A percentile compares a stretch with the other conserved stretches of the same genome.
Evolutionary conservation across 768 basidiomycete species (phyloP).

Genomic region (Mycena filopes): DNA sequence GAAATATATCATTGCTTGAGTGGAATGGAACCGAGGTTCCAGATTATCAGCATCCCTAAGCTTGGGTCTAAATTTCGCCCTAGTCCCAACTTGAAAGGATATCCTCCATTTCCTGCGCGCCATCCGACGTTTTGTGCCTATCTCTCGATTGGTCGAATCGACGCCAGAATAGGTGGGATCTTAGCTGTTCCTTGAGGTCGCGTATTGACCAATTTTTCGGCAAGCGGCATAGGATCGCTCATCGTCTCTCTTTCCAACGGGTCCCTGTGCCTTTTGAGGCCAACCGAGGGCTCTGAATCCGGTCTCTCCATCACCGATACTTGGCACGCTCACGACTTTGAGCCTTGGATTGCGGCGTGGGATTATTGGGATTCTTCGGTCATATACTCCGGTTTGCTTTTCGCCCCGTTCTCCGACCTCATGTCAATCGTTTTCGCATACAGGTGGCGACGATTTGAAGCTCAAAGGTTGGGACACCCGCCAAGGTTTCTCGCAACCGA

Average conservation of each 20-base stretch:
- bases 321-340: conserved; percentile 93
- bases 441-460: conserved; percentile 93
- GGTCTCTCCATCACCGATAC: conserved; percentile 58
- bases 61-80: conserved; percentile 11
- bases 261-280: conserved; percentile 67
- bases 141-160: conserved; percentile 95
- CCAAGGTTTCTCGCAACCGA: conserved; percentile 65
- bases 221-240: conserved; percentile 65
- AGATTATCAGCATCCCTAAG: not conserved
- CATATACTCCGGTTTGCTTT: conserved; percentile 80
- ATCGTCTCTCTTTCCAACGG: conserved; percentile 89
- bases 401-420: not conserved
- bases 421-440: not conserved
- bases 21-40: conserved; percentile 60
- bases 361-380: conserved; percentile 85
- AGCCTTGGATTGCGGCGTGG: conserved; percentile 95
- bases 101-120: conserved; percentile 59
- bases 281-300: conserved; percentile 48
- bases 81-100: conserved; percentile 53
- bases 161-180: conserved; percentile 39
- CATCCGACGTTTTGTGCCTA: conserved; percentile 77
- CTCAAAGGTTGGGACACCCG: conserved; percentile 94
- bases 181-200: not conserved
- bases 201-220: not conserved
- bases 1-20: conserved; percentile 72